phyloP scores from a whole-genome alignment of 2,329 filamentous ascomycete genomes.

The Penicillium griseofulvum region DNA sequence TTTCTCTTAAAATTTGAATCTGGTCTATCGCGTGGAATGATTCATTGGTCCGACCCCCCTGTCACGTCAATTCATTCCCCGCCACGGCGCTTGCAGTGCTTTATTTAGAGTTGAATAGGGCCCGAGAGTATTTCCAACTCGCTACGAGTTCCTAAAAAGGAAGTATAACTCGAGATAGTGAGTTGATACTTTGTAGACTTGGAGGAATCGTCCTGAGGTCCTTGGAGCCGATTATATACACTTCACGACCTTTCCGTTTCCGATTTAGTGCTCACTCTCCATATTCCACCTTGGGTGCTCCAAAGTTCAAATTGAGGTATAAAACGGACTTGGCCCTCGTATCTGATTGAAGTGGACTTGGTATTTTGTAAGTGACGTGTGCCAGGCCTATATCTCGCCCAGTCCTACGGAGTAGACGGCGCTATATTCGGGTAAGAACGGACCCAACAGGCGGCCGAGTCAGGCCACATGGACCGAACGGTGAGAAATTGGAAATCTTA shows the following conservation, averaged over 20 bases:
- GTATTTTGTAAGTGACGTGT: not conserved
- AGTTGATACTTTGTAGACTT: not conserved
- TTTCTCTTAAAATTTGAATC: not conserved
- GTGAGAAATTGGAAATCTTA: not conserved
- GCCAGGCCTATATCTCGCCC: not conserved
- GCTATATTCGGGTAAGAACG: not conserved
- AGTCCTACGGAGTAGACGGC: not conserved
- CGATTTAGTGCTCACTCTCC: not conserved
- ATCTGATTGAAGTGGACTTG: not conserved
- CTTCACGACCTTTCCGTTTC: not conserved
- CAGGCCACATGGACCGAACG: not conserved
- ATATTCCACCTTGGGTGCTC: not conserved
- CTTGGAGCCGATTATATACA: not conserved
- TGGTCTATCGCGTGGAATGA: constrained; percentile 7
- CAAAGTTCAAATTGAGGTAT: not conserved
- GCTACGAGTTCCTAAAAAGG: not conserved
- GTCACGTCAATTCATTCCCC: constrained; percentile 6
- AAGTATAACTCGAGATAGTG: not conserved
- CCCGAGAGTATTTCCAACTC: not conserved
- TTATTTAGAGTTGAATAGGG: constrained; percentile 16
- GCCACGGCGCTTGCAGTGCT: constrained; percentile 25
- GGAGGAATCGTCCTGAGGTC: not conserved
- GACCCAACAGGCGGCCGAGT: not conserved
- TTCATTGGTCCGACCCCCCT: not conserved
- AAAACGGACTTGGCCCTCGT: not conserved